Evolutionary conservation across 805 yeast species (phyloP).

Genomic region (Wickerhamiella kazuoi): DNA sequence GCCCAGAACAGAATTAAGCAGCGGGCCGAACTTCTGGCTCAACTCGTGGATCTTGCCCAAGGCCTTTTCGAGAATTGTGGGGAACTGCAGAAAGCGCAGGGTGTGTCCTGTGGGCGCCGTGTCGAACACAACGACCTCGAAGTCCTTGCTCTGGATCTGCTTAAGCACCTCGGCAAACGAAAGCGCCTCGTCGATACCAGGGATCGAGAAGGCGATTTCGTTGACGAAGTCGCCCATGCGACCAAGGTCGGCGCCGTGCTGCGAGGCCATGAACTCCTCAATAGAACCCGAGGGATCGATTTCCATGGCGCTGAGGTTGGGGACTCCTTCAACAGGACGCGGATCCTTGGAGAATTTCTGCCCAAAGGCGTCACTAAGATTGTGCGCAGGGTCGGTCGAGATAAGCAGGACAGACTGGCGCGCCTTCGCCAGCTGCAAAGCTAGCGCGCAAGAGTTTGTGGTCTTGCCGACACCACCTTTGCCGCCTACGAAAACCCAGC

Average conservation of each 20-base stretch:
- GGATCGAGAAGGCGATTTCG: conserved; percentile 86
- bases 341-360: conserved; percentile 98
- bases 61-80: conserved; percentile 76
- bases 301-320: conserved; percentile 91
- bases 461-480: conserved; percentile 99
- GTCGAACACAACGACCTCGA: conserved; percentile 85
- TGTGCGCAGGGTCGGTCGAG: conserved; percentile 98
- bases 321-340: conserved; percentile 73
- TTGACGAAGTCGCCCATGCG: conserved; percentile 58
- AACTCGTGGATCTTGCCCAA: conserved; percentile 75
- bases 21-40: conserved; percentile 75
- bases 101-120: conserved; percentile 99
- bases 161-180: conserved; percentile 96
- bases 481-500: conserved; percentile 98
- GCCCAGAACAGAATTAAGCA: conserved; percentile 64
- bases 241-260: conserved; percentile 17
- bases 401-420: conserved; percentile 77
- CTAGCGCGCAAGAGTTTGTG: conserved; percentile 88
- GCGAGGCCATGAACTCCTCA: conserved; percentile 51
- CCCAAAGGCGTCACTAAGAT: conserved; percentile 92
- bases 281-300: conserved; percentile 91
- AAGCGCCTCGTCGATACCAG: conserved; percentile 96
- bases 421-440: conserved; percentile 75
- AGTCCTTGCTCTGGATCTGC: conserved; percentile 66
- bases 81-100: conserved; percentile 81